Percentiles rank a stretch among this genome's conserved stretches.
Evolutionary conservation across 2,329 filamentous ascomycete species (phyloP).

Genomic region (Periconia sp.): DNA sequence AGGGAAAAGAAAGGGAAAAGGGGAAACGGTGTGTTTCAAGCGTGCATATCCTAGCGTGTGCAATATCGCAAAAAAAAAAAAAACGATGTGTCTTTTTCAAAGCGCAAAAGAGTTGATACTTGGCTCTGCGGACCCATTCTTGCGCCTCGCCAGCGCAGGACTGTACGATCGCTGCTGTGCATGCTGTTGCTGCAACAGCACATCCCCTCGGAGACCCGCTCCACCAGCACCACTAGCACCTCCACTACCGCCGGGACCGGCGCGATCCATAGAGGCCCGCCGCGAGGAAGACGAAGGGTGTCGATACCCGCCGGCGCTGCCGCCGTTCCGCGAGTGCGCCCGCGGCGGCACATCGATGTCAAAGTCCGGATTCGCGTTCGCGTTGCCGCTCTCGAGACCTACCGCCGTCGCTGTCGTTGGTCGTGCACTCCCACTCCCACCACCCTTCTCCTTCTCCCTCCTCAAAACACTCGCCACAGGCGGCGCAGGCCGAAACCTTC

Average conservation of each 20-base stretch:
- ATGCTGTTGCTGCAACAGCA: neutral
- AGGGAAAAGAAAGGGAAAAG: no score
- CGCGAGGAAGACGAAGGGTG: no score
- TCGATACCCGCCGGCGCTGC: no score
- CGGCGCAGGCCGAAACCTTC: slow-evolving; percentile 34
- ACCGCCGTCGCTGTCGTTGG: neutral
- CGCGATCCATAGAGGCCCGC: no score
- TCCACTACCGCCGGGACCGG: no score
- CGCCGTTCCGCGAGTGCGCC: neutral
- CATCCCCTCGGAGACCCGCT: neutral
- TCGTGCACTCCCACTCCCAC: neutral
- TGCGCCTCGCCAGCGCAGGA: neutral
- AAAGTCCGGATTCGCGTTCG: no score
- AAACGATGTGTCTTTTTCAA: neutral
- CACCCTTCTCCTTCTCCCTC: neutral
- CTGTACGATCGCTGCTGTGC: neutral
- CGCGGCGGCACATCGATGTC: neutral
- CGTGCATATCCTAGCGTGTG: no score
- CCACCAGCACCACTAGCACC: no score
- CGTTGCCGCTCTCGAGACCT: slow-evolving; percentile 7
- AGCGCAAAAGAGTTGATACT: slow-evolving; percentile 22
- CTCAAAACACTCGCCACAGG: slow-evolving; percentile 31
- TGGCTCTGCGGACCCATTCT: neutral
- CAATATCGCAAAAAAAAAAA: neutral
- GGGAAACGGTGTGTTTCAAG: no score